These are phyloP conservation scores for Calonectria crousiana DNA, from an alignment of 2,329 filamentous ascomycete genomes.

Conservation along the genomic window DNA sequence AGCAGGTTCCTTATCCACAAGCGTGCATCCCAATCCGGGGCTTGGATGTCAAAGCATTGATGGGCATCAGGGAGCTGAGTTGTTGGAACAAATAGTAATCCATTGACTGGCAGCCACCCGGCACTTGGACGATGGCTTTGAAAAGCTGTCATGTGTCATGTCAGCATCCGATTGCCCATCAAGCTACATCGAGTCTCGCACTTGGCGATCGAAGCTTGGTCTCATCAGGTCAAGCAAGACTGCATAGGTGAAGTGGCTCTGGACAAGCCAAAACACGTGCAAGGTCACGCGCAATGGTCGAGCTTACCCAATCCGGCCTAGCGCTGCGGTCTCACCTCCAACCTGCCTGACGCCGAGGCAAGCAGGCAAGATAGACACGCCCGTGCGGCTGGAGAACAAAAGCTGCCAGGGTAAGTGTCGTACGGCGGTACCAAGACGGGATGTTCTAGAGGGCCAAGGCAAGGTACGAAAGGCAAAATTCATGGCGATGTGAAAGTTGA, in stretches of 20 bases:
- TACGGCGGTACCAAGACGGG: not conserved
- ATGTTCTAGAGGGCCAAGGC: not conserved
- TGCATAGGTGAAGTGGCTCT: not conserved
- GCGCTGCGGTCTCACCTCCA: slow-evolving; percentile 2
- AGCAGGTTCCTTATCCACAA: slow-evolving; percentile 22
- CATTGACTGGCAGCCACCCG: not conserved
- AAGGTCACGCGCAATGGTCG: slow-evolving; percentile 17
- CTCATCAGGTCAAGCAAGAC: not conserved
- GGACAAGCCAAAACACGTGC: slow-evolving; percentile 23
- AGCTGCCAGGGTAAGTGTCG: not conserved
- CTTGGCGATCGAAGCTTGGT: not conserved
- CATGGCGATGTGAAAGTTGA: not conserved
- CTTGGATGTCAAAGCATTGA: slow-evolving; percentile 6
- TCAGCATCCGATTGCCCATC: slow-evolving; percentile 6
- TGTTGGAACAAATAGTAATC: not conserved
- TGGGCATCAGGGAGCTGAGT: not conserved
- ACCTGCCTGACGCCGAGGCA: slow-evolving; percentile 11
- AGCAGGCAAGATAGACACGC: not conserved
- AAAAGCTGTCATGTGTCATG: slow-evolving; percentile 17
- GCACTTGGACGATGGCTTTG: not conserved
- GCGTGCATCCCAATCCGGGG: slow-evolving; percentile 17
- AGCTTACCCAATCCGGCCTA: slow-evolving; percentile 8
- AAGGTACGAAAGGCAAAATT: slow-evolving; percentile 1
- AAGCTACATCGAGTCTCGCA: not conserved
- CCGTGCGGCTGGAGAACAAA: slow-evolving; percentile 8